Conservation (phyloP, 345 rosid genomes). For the Linum tenue region DNA sequence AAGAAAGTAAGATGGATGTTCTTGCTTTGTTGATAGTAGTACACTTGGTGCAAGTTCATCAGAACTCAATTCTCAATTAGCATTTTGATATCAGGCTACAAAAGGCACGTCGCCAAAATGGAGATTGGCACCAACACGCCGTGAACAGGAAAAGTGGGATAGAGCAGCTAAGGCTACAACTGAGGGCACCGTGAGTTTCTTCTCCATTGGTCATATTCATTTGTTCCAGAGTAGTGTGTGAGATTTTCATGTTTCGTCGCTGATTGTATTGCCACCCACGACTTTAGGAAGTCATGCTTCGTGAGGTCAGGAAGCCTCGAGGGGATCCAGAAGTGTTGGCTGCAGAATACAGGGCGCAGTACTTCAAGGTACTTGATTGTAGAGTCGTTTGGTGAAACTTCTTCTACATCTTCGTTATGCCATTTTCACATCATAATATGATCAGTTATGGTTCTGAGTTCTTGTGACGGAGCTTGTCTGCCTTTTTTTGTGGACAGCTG, state of each 20-base stretch:
- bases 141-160: slow-evolving; percentile 93
- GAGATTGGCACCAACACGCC: slow-evolving; percentile 68
- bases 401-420: not conserved
- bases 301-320: slow-evolving; percentile 49
- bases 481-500: slow-evolving; percentile 36
- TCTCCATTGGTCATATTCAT: not conserved
- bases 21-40: slow-evolving; percentile 1
- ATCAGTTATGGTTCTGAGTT: not conserved
- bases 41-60: not conserved
- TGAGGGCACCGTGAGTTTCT: slow-evolving; percentile 65
- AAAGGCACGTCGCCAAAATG: slow-evolving; percentile 32
- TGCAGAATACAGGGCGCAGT: slow-evolving; percentile 69
- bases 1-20: slow-evolving; percentile 28
- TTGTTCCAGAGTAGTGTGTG: not conserved
- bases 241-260: not conserved
- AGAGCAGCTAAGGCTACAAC: slow-evolving; percentile 80
- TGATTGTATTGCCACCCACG: slow-evolving; percentile 7
- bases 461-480: slow-evolving; percentile 2
- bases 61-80: slow-evolving; percentile 1
- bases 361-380: slow-evolving; percentile 45
- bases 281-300: slow-evolving; percentile 56
- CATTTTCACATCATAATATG: not conserved
- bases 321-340: slow-evolving; percentile 74
- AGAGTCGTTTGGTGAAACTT: slow-evolving; percentile 2
- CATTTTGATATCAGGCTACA: slow-evolving; percentile 25